Percentiles rank a stretch among this genome's conserved stretches.
Conservation (phyloP, 2,329 filamentous ascomycete genomes). For the Aciculosporium take region DNA sequence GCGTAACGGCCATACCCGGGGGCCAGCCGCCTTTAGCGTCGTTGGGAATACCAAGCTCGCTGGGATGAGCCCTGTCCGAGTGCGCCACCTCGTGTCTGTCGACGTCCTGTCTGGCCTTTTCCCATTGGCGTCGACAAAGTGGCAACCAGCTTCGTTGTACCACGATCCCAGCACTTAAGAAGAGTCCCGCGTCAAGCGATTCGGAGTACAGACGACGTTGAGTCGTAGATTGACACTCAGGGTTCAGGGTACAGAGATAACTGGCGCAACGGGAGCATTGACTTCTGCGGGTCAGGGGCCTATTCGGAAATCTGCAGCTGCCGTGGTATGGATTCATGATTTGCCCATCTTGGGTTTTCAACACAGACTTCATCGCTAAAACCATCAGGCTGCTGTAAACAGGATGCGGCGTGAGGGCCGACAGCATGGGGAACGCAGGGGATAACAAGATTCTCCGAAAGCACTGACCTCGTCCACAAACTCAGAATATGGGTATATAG, state of each 20-base stretch:
- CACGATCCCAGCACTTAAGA: no score
- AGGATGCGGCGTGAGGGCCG: slow-evolving; percentile 13
- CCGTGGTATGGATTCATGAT: slow-evolving; percentile 28
- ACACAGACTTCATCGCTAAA: slow-evolving; percentile 41
- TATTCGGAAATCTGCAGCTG: slow-evolving; percentile 15
- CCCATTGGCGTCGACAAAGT: no score
- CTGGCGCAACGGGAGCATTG: slow-evolving; percentile 22
- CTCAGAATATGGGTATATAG: no score
- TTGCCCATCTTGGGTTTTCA: slow-evolving; percentile 41
- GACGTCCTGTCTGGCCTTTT: no score
- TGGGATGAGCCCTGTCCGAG: slow-evolving; percentile 44
- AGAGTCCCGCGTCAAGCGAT: no score
- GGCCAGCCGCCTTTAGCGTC: slow-evolving; percentile 38
- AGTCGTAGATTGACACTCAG: slow-evolving; percentile 49
- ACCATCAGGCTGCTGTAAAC: slow-evolving; percentile 34
- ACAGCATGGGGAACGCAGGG: slow-evolving; percentile 25
- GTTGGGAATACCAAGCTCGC: slow-evolving; percentile 41
- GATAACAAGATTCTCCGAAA: no score
- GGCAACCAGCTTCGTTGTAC: no score
- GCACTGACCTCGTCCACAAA: no score
- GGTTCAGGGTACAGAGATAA: slow-evolving; percentile 42
- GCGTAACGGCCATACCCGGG: slow-evolving; percentile 45
- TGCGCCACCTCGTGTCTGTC: slow-evolving; percentile 31
- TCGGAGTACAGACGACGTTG: no score
- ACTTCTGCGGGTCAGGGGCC: slow-evolving; percentile 16